Base-by-base conservation (phyloP, 257 asterid species). In the Solanum bulbocastanum region DNA sequence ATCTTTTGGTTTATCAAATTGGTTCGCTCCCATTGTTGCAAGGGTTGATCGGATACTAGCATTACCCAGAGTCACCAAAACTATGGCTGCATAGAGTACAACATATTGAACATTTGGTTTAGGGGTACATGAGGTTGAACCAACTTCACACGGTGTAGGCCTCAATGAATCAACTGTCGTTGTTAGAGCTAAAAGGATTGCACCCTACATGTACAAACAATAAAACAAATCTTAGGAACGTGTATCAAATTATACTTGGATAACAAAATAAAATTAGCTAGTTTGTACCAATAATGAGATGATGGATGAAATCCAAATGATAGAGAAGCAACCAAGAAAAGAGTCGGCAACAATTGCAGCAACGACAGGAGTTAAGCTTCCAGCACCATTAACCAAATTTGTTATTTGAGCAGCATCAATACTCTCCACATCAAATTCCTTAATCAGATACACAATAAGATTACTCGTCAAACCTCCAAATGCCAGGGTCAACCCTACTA, bases 271-370 rank as follows among this genome's bases (percentile, higher is more conserved):
- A 46, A 46, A 46, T 46, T 46, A 46, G 22, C 8, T 36, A 39
- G 8, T 73, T 73, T 2, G 3, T 91, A 93, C 96, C 94, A 89
- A 85, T 5, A 91, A 35, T 69, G 94, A 88, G 90, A 93, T 74
- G 83, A 90, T 79, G 75, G 94, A 89, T 25, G 94, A 93, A 74
- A 90, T 87, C 91, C 92, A 92, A 86, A 92, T 88, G 90, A 89
- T 91, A 5, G 94, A 35, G 88, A 39, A 92, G 25, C 92, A 93
- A 13, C 94, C 94, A 5, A 93, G 90, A 81, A 89, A 90, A 0
- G 96, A 93, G 66, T 93, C 96, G 11, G 96, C 94, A 25, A 92
- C 22, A 72, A 92, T 72, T 74, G 96, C 96, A 16, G 87, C 94
- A 13, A 92, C 7, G 8, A 92, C 88, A 16, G 94, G 96, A 87